These are phyloP conservation scores for Trichosporon faecale DNA, from an alignment of 1,284 basidiomycete species.

Conservation along the genomic window DNA sequence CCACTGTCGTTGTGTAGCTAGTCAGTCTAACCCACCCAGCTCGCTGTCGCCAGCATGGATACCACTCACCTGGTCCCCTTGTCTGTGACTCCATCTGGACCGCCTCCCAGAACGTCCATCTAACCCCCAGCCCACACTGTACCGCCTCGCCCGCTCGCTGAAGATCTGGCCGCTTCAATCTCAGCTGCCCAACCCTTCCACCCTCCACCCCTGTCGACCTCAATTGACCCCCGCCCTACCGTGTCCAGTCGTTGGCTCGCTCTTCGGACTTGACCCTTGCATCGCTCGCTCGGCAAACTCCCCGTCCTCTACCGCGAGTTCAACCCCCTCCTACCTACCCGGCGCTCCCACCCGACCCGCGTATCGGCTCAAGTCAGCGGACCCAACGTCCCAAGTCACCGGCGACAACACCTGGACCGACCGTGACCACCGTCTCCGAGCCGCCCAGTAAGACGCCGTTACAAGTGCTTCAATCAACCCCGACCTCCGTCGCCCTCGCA, in stretches of 20 bases:
- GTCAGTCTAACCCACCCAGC: background rate
- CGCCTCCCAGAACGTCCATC: too few relatives aligned
- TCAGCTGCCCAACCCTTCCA: background rate
- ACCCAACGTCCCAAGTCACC: background rate
- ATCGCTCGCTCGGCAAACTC: background rate
- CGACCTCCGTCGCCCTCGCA: background rate
- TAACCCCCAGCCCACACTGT: background rate
- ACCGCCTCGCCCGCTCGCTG: background rate
- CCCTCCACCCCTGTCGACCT: background rate
- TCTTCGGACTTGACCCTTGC: background rate
- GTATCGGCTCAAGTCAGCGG: background rate
- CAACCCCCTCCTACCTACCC: background rate
- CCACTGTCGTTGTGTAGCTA: background rate
- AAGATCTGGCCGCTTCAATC: background rate
- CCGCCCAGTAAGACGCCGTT: too few relatives aligned
- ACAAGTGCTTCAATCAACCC: background rate
- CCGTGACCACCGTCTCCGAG: background rate
- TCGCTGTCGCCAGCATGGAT: background rate
- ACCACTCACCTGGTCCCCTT: background rate
- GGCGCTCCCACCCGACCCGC: background rate
- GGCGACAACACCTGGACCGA: background rate
- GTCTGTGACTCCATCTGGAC: too few relatives aligned
- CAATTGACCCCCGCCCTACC: background rate
- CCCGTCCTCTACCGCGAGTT: background rate
- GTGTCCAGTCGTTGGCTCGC: background rate